These are phyloP conservation scores for Astragalus membranaceus DNA, from an alignment of 306 rosid species.

Conservation along the genomic window DNA sequence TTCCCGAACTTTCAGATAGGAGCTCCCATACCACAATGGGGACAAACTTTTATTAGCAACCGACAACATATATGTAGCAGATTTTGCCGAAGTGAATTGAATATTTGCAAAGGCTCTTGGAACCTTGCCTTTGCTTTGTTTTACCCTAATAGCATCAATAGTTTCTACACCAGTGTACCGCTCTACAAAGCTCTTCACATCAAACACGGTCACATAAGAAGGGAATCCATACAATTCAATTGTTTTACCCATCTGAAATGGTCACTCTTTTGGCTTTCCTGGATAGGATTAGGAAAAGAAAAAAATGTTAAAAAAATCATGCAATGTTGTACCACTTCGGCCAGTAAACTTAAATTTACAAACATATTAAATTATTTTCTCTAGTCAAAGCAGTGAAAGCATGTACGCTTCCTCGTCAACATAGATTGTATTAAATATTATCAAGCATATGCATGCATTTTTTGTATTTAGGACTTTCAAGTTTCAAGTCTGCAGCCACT, in stretches of 20 bases:
- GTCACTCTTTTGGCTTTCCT: conserved; percentile 8
- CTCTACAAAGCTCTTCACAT: conserved; percentile 51
- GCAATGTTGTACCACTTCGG: neutral
- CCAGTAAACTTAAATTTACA: neutral
- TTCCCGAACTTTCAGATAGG: conserved; percentile 38
- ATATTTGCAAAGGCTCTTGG: conserved; percentile 49
- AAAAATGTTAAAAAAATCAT: neutral
- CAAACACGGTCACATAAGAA: neutral
- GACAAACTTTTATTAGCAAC: neutral
- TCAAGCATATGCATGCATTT: neutral
- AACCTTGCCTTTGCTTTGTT: conserved; percentile 23
- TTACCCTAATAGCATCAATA: conserved; percentile 43
- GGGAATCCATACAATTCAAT: conserved; percentile 68
- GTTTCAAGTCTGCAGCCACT: too few species aligned
- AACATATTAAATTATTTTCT: neutral
- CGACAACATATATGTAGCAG: conserved; percentile 28
- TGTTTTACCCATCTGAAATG: conserved; percentile 20
- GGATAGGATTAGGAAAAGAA: neutral
- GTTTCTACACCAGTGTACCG: conserved; percentile 41
- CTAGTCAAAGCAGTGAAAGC: neutral
- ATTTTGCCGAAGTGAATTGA: conserved; percentile 38
- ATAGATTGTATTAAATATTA: neutral
- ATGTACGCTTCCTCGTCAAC: neutral
- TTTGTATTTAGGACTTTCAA: neutral
- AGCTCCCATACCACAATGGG: conserved; percentile 17